phyloP scores from a whole-genome alignment of 768 basidiomycete genomes.

The Suillus decipiens region DNA sequence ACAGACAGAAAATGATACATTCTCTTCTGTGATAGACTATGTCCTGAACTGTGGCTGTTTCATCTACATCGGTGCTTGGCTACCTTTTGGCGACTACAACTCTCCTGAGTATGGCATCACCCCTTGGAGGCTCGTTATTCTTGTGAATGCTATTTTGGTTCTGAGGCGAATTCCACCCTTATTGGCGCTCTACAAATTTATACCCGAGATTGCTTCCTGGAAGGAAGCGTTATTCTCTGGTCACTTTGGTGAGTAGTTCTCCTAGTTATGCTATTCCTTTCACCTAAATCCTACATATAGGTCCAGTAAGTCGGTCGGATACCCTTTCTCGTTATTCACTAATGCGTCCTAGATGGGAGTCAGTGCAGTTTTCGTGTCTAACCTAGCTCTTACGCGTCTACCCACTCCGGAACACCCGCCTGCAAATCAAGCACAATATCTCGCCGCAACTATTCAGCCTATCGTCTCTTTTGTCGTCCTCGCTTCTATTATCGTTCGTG shows the following conservation, averaged over 20 bases:
- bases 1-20: conserved; percentile 82
- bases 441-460: conserved; percentile 75
- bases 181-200: conserved; percentile 73
- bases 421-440: conserved; percentile 63
- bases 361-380: conserved; percentile 85
- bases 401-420: conserved; percentile 62
- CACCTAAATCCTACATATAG: conserved; percentile 28
- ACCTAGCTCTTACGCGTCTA: conserved; percentile 64
- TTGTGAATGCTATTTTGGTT: conserved; percentile 68
- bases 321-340: not conserved
- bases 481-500: conserved; percentile 81
- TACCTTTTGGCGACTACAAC: conserved; percentile 65
- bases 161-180: conserved; percentile 83
- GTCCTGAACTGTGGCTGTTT: conserved; percentile 81
- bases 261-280: not conserved
- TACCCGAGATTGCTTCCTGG: conserved; percentile 87
- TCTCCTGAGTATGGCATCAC: conserved; percentile 57
- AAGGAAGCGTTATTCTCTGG: conserved; percentile 88
- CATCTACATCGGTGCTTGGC: conserved; percentile 87
- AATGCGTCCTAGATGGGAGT: conserved; percentile 75
- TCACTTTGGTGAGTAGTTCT: conserved; percentile 68
- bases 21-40: conserved; percentile 90
- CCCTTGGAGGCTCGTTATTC: conserved; percentile 69
- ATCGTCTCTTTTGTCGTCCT: conserved; percentile 89
- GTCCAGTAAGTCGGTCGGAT: conserved; percentile 46